These are phyloP conservation scores for Pharnaceum exiguum DNA, from an alignment of 148 eudicot genomes.

Conservation along the genomic window DNA sequence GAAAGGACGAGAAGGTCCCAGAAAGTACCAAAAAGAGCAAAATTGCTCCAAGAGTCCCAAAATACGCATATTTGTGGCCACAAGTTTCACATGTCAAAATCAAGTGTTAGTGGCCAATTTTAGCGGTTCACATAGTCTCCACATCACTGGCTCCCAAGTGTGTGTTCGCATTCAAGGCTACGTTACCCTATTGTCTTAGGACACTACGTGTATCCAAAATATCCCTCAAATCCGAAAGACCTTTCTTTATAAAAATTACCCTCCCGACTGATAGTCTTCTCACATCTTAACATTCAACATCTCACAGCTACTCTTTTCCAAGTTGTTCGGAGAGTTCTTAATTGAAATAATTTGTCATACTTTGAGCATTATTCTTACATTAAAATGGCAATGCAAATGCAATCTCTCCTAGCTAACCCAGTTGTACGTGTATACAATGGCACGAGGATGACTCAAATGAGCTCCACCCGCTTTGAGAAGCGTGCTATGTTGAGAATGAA, in stretches of 20 bases:
- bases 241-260: conserved; percentile 3
- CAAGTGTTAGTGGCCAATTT: conserved; percentile 3
- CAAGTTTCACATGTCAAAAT: not conserved
- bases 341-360: too few relatives aligned
- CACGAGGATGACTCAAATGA: conserved; percentile 1
- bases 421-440: not conserved
- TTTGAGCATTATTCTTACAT: too few relatives aligned
- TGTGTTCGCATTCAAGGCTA: conserved; percentile 6
- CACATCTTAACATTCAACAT: not conserved
- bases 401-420: conserved; percentile 25
- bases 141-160: not conserved
- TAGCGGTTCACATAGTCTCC: conserved; percentile 13
- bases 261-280: not conserved
- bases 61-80: too few relatives aligned
- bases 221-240: conserved; percentile 11
- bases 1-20: too few relatives aligned
- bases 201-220: conserved; percentile 14
- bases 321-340: too few relatives aligned
- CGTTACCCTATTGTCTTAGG: not conserved
- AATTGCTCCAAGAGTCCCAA: too few relatives aligned
- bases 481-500: conserved; percentile 16
- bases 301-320: not conserved
- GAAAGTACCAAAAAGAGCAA: too few relatives aligned
- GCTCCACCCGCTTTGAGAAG: conserved; percentile 8
- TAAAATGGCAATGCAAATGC: conserved; percentile 30